Evolutionary conservation across 2,329 filamentous ascomycete genomes (phyloP).

Genomic region (Microsporum audouinii): DNA sequence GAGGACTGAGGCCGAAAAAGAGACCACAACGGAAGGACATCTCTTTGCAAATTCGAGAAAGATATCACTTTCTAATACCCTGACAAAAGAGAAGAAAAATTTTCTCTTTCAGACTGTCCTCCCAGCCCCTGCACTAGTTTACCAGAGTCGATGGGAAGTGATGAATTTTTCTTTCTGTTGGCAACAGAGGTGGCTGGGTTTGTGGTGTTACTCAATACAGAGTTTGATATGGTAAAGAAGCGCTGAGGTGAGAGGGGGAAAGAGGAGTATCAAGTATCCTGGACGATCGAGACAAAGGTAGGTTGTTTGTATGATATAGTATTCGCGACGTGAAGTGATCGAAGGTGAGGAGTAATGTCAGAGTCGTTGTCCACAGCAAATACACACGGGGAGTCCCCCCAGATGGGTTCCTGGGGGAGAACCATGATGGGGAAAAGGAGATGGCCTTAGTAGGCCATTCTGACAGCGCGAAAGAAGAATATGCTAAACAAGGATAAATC

Average conservation of each 20-base stretch:
- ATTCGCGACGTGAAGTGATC: not conserved
- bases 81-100: not conserved
- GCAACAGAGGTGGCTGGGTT: not conserved
- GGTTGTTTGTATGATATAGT: not conserved
- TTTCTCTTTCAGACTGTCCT: not conserved
- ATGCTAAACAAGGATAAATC: not conserved
- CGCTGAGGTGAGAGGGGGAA: not conserved
- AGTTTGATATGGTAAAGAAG: not conserved
- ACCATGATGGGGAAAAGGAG: not conserved
- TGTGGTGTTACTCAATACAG: not conserved
- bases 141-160: not conserved
- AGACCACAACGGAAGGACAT: slow-evolving; percentile 3
- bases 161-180: not conserved
- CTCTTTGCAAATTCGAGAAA: not conserved
- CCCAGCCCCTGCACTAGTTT: not conserved
- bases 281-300: not conserved
- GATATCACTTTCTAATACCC: not conserved
- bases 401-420: not conserved
- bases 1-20: not conserved
- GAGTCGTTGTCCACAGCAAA: not conserved
- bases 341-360: not conserved
- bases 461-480: not conserved
- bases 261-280: not conserved
- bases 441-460: slow-evolving; percentile 1
- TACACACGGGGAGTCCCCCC: slow-evolving; percentile 2